phyloP scores from a whole-genome alignment of 1,284 basidiomycete genomes.

The Spongiforma sp. region DNA sequence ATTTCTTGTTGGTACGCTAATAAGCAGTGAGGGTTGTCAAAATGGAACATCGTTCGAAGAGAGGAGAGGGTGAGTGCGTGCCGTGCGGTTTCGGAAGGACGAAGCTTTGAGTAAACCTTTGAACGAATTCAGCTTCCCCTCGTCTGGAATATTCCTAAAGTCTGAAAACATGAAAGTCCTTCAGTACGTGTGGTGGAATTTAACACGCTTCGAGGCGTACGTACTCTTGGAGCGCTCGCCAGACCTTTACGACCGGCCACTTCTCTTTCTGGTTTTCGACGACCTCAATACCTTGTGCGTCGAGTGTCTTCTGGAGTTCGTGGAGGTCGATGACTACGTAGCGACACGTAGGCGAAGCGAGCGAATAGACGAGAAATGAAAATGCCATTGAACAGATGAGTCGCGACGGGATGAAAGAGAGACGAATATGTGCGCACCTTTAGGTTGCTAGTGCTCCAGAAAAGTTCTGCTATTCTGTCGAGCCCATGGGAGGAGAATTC shows the following conservation, averaged over 20 bases:
- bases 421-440: no score
- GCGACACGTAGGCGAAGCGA: no score
- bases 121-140: constrained; percentile 84
- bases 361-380: no score
- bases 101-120: constrained; percentile 87
- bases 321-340: constrained; percentile 91
- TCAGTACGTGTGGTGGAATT: no score
- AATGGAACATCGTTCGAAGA: neutral
- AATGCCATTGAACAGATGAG: no score
- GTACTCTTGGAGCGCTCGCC: constrained; percentile 93
- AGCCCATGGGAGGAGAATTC: no score
- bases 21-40: neutral
- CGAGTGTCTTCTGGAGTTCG: constrained; percentile 92
- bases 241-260: constrained; percentile 91
- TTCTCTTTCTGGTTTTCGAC: constrained; percentile 99
- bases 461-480: no score
- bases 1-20: constrained; percentile 97
- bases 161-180: no score
- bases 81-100: no score
- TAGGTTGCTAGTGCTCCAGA: no score
- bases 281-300: constrained; percentile 89
- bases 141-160: constrained; percentile 88
- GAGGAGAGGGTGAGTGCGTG: neutral
- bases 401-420: no score
- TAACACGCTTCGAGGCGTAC: no score